Evolutionary conservation across 441 rosid species (phyloP).

Genomic region (Pelargonium citronellum): DNA sequence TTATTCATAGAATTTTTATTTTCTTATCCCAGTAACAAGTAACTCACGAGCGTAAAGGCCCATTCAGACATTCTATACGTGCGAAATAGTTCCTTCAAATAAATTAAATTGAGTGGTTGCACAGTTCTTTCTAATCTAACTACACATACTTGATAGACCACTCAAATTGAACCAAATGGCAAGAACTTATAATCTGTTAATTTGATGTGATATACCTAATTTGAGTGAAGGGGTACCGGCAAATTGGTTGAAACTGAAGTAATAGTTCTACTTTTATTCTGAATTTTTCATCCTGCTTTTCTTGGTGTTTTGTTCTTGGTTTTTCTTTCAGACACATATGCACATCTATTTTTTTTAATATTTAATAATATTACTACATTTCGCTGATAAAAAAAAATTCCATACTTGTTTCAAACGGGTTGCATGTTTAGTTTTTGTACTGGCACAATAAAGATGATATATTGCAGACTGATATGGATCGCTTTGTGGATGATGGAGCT

Average conservation of each 20-base stretch:
- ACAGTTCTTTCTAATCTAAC: background rate
- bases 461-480: slow-evolving; percentile 89
- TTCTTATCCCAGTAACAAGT: background rate
- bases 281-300: no score
- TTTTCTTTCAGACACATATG: no score
- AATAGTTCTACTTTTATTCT: no score
- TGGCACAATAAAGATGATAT: slow-evolving; percentile 54
- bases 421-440: slow-evolving; percentile 13
- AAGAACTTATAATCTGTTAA: background rate
- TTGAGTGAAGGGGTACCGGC: background rate
- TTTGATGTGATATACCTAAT: background rate
- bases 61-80: no score
- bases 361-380: no score
- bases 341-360: no score
- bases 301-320: no score
- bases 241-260: background rate
- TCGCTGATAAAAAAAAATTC: no score
- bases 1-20: no score
- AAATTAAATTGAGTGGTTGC: background rate
- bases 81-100: no score
- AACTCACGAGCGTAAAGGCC: background rate
- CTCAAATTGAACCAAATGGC: background rate
- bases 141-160: background rate
- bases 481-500: slow-evolving; percentile 72
- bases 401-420: background rate